Conservation (phyloP, 2,329 filamentous ascomycete species). For the Nakataea oryzae region DNA sequence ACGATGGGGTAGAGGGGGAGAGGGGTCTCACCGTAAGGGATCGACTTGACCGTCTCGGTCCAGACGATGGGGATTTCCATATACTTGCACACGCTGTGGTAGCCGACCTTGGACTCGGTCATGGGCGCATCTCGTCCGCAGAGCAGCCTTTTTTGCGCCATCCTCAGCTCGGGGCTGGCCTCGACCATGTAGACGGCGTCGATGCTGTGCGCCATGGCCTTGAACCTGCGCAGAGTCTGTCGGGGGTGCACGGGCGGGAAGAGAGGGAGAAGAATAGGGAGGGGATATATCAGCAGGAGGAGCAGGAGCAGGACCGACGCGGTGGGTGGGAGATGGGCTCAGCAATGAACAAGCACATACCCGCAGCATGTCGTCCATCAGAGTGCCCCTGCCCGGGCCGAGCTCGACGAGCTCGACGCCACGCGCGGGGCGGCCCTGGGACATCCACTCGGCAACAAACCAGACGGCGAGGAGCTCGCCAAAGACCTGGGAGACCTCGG, state of each 20-base stretch:
- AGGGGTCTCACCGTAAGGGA: conserved; percentile 49
- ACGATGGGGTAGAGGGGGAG: neutral
- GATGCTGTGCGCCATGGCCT: conserved; percentile 62
- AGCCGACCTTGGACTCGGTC: conserved; percentile 62
- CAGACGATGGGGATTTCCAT: conserved; percentile 68
- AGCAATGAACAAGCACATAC: conserved; percentile 36
- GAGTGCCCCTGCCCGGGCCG: conserved; percentile 83
- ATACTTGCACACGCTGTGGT: conserved; percentile 67
- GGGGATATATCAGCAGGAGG: too few relatives aligned
- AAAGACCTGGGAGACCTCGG: conserved; percentile 95
- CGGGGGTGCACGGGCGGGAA: neutral
- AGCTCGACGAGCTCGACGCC: conserved; percentile 89
- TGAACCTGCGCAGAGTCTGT: conserved; percentile 78
- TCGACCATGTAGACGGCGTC: conserved; percentile 91
- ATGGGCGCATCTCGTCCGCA: conserved; percentile 61
- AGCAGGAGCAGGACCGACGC: neutral
- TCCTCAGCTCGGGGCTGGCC: conserved; percentile 70
- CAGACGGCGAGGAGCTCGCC: conserved; percentile 90
- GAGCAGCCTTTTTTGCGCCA: conserved; percentile 69
- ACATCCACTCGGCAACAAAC: conserved; percentile 95
- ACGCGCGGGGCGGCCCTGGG: conserved; percentile 63
- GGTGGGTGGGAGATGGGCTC: neutral
- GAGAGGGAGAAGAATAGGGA: too few relatives aligned
- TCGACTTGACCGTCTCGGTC: conserved; percentile 80
- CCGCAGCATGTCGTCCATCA: conserved; percentile 93